phyloP scores from a whole-genome alignment of 1,284 basidiomycete genomes.

The Ustilago shanxiensis region DNA sequence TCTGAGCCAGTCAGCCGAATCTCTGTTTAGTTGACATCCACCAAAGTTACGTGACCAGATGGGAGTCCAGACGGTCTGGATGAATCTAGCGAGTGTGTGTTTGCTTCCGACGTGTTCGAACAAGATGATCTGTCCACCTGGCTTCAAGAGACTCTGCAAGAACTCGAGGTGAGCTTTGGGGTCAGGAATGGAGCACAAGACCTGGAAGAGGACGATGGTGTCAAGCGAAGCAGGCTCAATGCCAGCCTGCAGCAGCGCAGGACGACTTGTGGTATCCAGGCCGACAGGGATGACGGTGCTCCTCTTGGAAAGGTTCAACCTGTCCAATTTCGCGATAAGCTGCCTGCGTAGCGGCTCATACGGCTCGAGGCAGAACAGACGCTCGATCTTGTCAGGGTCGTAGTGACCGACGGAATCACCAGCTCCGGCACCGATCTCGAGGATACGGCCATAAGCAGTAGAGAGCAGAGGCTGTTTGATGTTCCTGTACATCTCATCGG shows the following conservation, averaged over 20 bases:
- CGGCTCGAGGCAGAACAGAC: conserved; percentile 51
- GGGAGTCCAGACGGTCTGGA: conserved; percentile 43
- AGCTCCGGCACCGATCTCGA: conserved; percentile 59
- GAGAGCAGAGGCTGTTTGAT: conserved; percentile 39
- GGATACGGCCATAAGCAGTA: conserved; percentile 44
- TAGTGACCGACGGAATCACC: conserved; percentile 55
- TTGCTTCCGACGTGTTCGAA: conserved; percentile 60
- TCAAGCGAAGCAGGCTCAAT: conserved; percentile 48
- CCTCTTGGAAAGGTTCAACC: conserved; percentile 23
- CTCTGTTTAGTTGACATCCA: conserved; percentile 52
- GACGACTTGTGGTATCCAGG: conserved; percentile 25
- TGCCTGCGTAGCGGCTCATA: conserved; percentile 42
- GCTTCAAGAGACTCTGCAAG: conserved; percentile 51
- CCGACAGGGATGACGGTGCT: conserved; percentile 44
- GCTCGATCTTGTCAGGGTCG: conserved; percentile 35
- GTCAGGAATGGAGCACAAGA: conserved; percentile 56
- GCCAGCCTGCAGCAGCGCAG: conserved; percentile 18
- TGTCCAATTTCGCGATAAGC: conserved; percentile 20
- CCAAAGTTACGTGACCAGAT: conserved; percentile 48
- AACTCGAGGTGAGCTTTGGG: conserved; percentile 52
- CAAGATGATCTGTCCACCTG: conserved; percentile 57
- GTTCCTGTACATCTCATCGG: conserved; percentile 29
- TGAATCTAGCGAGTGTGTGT: conserved; percentile 25
- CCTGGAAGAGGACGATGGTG: conserved; percentile 61
- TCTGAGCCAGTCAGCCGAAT: conserved; percentile 38